phyloP scores from a whole-genome alignment of 106 monocot species.

The Apostasia shenzhenica region DNA sequence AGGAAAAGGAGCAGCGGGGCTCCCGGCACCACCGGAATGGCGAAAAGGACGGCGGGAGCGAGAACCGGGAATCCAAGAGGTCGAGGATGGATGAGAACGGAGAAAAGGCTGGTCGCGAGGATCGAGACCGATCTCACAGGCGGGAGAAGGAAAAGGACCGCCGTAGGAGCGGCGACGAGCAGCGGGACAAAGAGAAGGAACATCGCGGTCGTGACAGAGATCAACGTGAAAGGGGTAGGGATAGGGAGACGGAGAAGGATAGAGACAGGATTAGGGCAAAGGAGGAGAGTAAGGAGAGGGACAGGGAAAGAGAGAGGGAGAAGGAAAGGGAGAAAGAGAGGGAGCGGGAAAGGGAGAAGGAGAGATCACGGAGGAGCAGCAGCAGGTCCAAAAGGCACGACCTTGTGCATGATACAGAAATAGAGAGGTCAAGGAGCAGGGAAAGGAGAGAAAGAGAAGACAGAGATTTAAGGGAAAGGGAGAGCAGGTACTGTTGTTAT shows the following conservation, averaged over 20 bases:
- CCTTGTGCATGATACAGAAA: slow-evolving; percentile 8
- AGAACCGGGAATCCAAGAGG: no score
- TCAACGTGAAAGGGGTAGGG: background rate
- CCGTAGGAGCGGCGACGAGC: no score
- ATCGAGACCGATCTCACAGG: no score
- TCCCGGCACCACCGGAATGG: no score
- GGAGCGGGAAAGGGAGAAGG: slow-evolving; percentile 15
- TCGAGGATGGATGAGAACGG: no score
- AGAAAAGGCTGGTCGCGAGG: no score
- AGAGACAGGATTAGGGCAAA: slow-evolving; percentile 3
- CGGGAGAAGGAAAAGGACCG: no score
- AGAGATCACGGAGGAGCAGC: slow-evolving; percentile 8
- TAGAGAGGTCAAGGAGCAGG: slow-evolving; percentile 15
- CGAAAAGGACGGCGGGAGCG: no score
- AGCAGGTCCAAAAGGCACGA: slow-evolving; percentile 6
- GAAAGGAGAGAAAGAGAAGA: slow-evolving; percentile 21
- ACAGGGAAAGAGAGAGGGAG: slow-evolving; percentile 7
- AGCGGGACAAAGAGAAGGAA: background rate
- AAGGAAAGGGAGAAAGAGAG: slow-evolving; percentile 9
- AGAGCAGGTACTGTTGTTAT: slow-evolving; percentile 4
- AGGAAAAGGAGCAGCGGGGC: slow-evolving; percentile 3
- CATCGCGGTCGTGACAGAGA: background rate
- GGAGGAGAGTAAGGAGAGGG: background rate
- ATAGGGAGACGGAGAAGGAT: slow-evolving; percentile 5
- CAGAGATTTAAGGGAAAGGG: slow-evolving; percentile 19